Evolutionary conservation across 805 yeast genomes (phyloP), one percentile per base, ranked within the genome.

Genomic region (Cephaloascus albidus): DNA sequence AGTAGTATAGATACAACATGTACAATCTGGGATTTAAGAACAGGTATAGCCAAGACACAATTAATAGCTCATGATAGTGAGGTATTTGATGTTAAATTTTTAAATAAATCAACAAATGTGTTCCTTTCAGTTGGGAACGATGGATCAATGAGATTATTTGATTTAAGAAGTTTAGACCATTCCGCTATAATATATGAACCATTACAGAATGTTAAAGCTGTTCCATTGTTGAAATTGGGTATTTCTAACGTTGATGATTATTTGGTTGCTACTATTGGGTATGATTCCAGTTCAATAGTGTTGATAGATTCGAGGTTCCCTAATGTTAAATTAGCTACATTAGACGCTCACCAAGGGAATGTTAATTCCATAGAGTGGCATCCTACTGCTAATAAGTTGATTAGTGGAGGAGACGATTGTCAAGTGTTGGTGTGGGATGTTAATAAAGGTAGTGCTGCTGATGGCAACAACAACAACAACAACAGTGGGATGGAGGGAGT

Each of bases 1-100:
- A 76, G 90, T 45, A 81, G 93, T 17, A 85, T 90, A 10, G 98
- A 93, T 60, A 93, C 98, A 1, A 93, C 98, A 1, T 93, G 98
- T 61, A 89, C 97, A 1, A 78, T 88, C 3, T 93, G 98, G 97
- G 97, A 93, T 60, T 58, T 88, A 26, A 60, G 68, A 18, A 72
- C 77, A 33, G 79, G 74, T 3, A 64, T 70, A 3, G 95, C 95
- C 14, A 85, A 83, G 54, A 90, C 97, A 1, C 97, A 93, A 61
- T 68, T 93, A 36, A 93, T 93, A 46, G 97, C 98, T 0, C 98
- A 93, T 59, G 98, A 93, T 56, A 78, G 82, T 46, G 97, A 88
- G 58, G 98, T 93, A 3, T 86, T 77, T 56, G 98, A 93, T 56
- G 97, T 89, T 23, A 76, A 84, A 45, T 93, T 88, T 56, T 63